Percentiles rank a stretch among this genome's conserved stretches.
phyloP scores from a whole-genome alignment of 306 rosid genomes.

The Prinsepia uniflora region DNA sequence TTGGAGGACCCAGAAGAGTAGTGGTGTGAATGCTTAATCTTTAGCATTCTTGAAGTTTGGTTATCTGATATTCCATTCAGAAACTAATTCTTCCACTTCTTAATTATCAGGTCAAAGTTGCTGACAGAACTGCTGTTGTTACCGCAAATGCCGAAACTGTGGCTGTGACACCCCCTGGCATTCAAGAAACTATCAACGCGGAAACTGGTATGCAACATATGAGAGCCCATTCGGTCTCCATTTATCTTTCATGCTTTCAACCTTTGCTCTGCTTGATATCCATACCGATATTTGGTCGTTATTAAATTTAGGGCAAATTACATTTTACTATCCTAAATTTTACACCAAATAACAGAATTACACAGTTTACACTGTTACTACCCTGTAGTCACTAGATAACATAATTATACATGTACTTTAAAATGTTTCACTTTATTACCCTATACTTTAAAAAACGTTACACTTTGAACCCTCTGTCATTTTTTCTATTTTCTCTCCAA shows the following conservation, averaged over 20 bases:
- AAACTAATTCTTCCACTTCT: slow-evolving; percentile 13
- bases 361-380: no score
- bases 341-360: no score
- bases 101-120: slow-evolving; percentile 68
- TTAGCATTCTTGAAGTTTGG: not conserved
- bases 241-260: no score
- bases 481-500: no score
- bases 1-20: not conserved
- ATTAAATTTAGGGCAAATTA: no score
- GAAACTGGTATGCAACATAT: no score
- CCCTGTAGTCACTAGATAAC: no score
- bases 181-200: slow-evolving; percentile 69
- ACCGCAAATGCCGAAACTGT: slow-evolving; percentile 88
- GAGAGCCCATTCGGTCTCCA: no score
- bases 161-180: slow-evolving; percentile 67
- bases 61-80: not conserved
- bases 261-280: not conserved
- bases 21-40: not conserved
- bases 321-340: no score
- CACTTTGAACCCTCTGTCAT: no score
- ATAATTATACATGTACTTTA: no score
- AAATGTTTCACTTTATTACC: not conserved
- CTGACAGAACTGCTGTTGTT: slow-evolving; percentile 63
- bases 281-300: not conserved
- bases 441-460: no score